Conservation (phyloP, 352 stramenopile genomes). For the Phytophthora fragariaefolia region DNA sequence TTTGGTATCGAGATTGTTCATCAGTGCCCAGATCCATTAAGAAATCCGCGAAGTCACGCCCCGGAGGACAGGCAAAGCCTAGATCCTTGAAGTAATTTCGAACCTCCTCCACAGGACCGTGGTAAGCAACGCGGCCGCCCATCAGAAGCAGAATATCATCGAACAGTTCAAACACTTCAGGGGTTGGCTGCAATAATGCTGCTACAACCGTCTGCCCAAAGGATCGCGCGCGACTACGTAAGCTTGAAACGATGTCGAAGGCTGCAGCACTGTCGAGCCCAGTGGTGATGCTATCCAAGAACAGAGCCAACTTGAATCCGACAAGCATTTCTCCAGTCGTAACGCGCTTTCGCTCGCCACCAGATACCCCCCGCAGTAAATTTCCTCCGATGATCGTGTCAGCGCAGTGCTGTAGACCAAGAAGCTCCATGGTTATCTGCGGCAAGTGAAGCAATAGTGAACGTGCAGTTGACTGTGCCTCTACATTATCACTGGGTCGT, state of each 20-base stretch:
- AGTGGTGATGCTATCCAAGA: conserved; percentile 81
- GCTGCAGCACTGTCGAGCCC: conserved; percentile 63
- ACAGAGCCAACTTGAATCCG: conserved; percentile 66
- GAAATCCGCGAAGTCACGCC: conserved; percentile 55
- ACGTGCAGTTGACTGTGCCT: conserved; percentile 33
- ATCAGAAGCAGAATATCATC: conserved; percentile 63
- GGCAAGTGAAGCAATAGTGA: conserved; percentile 38
- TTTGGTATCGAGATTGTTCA: conserved; percentile 49
- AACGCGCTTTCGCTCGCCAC: conserved; percentile 90
- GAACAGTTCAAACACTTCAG: conserved; percentile 61
- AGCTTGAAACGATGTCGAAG: conserved; percentile 54
- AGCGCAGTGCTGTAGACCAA: conserved; percentile 51
- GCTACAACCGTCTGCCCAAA: conserved; percentile 64
- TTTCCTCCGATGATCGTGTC: conserved; percentile 59
- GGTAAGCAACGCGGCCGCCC: conserved; percentile 86
- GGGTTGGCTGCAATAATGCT: conserved; percentile 85
- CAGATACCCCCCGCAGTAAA: conserved; percentile 69
- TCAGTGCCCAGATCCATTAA: conserved; percentile 53
- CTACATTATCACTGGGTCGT: conserved; percentile 24
- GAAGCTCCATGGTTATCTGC: conserved; percentile 40
- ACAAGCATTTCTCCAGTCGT: conserved; percentile 90
- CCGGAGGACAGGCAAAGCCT: conserved; percentile 46
- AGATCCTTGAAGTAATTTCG: conserved; percentile 50
- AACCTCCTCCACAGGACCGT: conserved; percentile 34
- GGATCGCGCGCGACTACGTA: conserved; percentile 40